Conservation (phyloP, 2,329 filamentous ascomycete genomes). For the Myriosclerotinia scirpicola region DNA sequence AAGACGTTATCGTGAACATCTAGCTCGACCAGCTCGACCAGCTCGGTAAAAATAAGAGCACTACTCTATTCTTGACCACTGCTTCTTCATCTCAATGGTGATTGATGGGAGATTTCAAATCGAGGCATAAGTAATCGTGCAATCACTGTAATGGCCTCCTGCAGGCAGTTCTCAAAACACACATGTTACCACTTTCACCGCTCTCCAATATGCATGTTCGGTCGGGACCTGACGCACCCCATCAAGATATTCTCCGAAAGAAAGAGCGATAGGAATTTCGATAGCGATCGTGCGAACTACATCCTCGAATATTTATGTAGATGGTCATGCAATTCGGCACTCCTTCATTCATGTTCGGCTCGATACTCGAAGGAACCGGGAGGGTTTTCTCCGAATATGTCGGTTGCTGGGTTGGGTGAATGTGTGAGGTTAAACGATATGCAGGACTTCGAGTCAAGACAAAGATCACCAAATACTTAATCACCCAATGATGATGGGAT, state of each 20-base stretch:
- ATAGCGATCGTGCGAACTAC: background rate
- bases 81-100: background rate
- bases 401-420: background rate
- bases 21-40: too few relatives aligned
- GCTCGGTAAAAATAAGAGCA: background rate
- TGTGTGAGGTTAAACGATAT: conserved; percentile 2
- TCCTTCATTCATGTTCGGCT: background rate
- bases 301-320: background rate
- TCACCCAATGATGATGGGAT: background rate
- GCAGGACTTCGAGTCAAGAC: background rate
- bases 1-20: background rate
- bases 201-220: background rate
- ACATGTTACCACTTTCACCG: conserved; percentile 12
- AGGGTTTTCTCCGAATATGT: background rate
- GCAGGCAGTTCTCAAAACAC: background rate
- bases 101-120: background rate
- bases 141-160: background rate
- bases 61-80: background rate
- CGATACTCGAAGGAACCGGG: background rate
- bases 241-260: background rate
- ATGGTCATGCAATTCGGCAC: background rate
- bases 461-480: background rate
- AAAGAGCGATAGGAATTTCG: background rate
- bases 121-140: background rate
- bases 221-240: background rate